Evolutionary conservation across 805 yeast species (phyloP).

Genomic region (Cyberlindnera mycetangii): DNA sequence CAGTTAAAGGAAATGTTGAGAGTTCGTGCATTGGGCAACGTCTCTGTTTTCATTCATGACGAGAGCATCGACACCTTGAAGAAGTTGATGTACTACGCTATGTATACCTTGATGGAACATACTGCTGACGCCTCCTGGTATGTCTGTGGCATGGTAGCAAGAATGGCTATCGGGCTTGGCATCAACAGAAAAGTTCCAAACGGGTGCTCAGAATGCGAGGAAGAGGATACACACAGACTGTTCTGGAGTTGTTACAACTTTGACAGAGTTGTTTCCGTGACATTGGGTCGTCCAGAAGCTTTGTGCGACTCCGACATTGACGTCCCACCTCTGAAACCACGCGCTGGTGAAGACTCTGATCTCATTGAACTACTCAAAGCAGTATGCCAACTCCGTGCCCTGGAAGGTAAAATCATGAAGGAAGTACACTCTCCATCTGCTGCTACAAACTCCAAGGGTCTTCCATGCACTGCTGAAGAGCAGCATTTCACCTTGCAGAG

Average conservation of each 20-base stretch:
- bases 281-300: conserved; percentile 47
- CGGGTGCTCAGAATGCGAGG: conserved; percentile 1
- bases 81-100: conserved; percentile 42
- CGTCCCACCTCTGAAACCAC: conserved; percentile 38
- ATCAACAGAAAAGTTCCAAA: conserved; percentile 34
- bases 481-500: conserved; percentile 4
- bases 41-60: conserved; percentile 36
- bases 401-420: conserved; percentile 46
- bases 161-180: conserved; percentile 45
- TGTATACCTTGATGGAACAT: conserved; percentile 50
- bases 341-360: conserved; percentile 39
- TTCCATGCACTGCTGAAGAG: conserved; percentile 6
- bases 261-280: conserved; percentile 46
- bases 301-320: conserved; percentile 50
- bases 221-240: conserved; percentile 35
- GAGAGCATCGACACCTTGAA: conserved; percentile 41
- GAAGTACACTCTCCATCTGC: conserved; percentile 45
- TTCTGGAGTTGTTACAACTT: conserved; percentile 50
- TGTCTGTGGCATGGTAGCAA: conserved; percentile 44
- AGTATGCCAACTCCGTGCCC: conserved; percentile 41
- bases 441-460: conserved; percentile 21
- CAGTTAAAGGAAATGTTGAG: conserved; percentile 40
- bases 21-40: conserved; percentile 38
- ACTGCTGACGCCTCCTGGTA: conserved; percentile 51
- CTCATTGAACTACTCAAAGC: conserved; percentile 39